Evolutionary conservation across 495 filamentous ascomycete genomes (phyloP).

Genomic region (Lophium mytilinum): DNA sequence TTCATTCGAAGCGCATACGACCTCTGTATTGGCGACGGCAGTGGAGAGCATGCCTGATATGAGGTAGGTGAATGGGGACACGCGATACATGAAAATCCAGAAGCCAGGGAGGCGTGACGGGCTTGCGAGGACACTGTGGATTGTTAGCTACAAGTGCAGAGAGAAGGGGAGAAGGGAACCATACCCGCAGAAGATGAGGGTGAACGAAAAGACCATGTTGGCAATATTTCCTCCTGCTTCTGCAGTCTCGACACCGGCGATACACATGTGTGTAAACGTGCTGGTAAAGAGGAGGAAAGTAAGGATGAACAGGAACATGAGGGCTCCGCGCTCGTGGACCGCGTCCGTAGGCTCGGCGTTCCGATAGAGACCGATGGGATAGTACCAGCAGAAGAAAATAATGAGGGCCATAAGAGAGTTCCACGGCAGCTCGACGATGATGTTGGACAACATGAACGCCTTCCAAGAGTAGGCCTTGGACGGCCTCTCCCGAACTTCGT

Average conservation of each 20-base stretch:
- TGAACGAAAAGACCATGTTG: constrained; percentile 54
- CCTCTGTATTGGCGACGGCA: constrained; percentile 33
- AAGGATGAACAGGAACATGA: constrained; percentile 52
- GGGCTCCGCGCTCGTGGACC: constrained; percentile 45
- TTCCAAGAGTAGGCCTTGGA: constrained; percentile 50
- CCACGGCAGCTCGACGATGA: constrained; percentile 48
- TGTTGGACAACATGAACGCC: constrained; percentile 43
- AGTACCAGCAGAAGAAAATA: constrained; percentile 49
- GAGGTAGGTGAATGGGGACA: constrained; percentile 38
- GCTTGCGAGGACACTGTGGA: constrained; percentile 29
- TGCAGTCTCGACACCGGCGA: constrained; percentile 54
- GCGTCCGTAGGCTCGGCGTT: constrained; percentile 41
- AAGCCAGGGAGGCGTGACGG: constrained; percentile 32
- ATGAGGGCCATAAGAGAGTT: constrained; percentile 43
- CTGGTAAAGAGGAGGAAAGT: constrained; percentile 46
- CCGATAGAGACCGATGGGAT: constrained; percentile 34
- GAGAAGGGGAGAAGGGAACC: background rate
- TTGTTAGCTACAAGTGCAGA: background rate
- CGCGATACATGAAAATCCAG: constrained; percentile 41
- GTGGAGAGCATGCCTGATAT: constrained; percentile 33
- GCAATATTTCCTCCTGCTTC: constrained; percentile 56
- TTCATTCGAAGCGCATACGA: constrained; percentile 35
- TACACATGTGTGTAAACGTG: constrained; percentile 59
- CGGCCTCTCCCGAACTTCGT: constrained; percentile 46
- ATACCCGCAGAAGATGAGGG: constrained; percentile 44